These are phyloP conservation scores for Suillus decipiens DNA, from an alignment of 768 basidiomycete species.

Conservation along the genomic window DNA sequence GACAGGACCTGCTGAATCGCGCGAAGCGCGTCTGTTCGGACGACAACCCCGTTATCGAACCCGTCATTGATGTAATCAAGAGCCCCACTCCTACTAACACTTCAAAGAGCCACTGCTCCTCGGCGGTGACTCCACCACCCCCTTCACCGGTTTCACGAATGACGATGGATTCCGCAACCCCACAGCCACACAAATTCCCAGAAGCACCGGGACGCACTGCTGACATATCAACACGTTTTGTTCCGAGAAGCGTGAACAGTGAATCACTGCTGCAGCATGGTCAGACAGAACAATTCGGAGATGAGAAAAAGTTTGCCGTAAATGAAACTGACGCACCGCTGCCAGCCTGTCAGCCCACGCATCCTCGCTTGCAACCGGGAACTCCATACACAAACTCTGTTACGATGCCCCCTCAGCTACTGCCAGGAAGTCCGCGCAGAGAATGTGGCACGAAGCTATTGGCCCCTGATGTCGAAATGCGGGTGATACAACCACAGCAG, in stretches of 20 bases:
- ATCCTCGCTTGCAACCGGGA: not conserved
- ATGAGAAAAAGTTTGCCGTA: constrained; percentile 5
- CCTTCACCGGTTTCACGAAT: constrained; percentile 5
- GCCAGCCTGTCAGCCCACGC: not conserved
- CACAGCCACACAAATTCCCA: constrained; percentile 3
- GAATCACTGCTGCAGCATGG: not conserved
- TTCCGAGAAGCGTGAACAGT: not conserved
- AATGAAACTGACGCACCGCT: not conserved
- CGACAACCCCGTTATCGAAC: not conserved
- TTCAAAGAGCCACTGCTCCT: not conserved
- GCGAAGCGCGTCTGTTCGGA: not conserved
- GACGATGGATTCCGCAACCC: not conserved
- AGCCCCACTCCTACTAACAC: not conserved
- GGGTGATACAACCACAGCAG: not conserved
- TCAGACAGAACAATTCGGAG: constrained; percentile 5
- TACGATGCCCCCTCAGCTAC: not conserved
- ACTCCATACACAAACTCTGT: not conserved
- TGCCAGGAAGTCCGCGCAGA: not conserved
- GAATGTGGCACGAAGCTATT: not conserved
- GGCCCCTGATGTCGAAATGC: not conserved
- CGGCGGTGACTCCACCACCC: not conserved
- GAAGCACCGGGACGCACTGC: constrained; percentile 1
- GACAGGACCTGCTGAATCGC: constrained; percentile 3
- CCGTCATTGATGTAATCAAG: not conserved
- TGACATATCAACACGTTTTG: constrained; percentile 8